Percentiles rank a stretch among this genome's conserved stretches.
Conservation (phyloP, 2,329 filamentous ascomycete genomes). For the Myriosclerotinia scirpicola region DNA sequence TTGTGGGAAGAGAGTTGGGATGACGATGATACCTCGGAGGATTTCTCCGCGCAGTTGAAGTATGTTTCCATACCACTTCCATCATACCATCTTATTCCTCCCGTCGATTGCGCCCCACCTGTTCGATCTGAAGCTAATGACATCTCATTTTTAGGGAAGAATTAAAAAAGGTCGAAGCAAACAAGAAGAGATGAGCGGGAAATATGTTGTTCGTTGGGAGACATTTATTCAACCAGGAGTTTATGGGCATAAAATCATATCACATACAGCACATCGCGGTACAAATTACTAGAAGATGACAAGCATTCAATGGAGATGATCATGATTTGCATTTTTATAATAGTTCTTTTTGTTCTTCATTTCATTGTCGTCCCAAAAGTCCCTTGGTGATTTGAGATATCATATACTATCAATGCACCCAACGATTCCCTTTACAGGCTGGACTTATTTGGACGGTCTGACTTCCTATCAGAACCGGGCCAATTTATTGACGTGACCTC, state of each 20-base stretch:
- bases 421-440: slow-evolving; percentile 37
- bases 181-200: slow-evolving; percentile 59
- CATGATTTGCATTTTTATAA: slow-evolving; percentile 14
- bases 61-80: slow-evolving; percentile 47
- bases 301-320: slow-evolving; percentile 10
- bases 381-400: slow-evolving; percentile 37
- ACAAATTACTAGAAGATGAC: slow-evolving; percentile 12
- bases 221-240: slow-evolving; percentile 9
- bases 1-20: slow-evolving; percentile 99
- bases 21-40: slow-evolving; percentile 94
- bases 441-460: slow-evolving; percentile 36
- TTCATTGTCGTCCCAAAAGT: slow-evolving; percentile 28
- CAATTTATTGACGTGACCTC: slow-evolving; percentile 5
- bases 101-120: neutral
- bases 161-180: slow-evolving; percentile 86
- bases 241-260: slow-evolving; percentile 16
- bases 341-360: slow-evolving; percentile 12
- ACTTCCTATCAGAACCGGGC: slow-evolving; percentile 35
- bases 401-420: slow-evolving; percentile 23
- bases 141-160: slow-evolving; percentile 65
- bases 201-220: slow-evolving; percentile 2
- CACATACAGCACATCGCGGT: slow-evolving; percentile 13
- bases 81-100: neutral
- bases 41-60: slow-evolving; percentile 94
- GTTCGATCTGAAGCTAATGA: neutral